Evolutionary conservation across 2,329 filamentous ascomycete species (phyloP).

Genomic region (Penicillium sumatraense): DNA sequence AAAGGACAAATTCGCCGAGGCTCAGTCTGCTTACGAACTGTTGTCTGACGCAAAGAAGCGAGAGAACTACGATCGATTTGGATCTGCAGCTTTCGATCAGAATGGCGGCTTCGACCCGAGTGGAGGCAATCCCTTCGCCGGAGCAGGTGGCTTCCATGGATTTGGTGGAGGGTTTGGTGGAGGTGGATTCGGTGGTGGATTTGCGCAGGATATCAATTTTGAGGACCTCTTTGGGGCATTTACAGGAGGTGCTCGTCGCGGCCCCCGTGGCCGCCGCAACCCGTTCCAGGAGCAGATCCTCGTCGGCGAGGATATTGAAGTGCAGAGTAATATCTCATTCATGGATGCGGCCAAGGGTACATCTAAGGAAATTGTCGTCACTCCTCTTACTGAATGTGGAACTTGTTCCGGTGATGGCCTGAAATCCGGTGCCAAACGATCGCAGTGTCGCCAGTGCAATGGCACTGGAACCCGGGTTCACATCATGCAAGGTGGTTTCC

Average conservation of each 20-base stretch:
- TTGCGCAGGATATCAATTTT: constrained; percentile 86
- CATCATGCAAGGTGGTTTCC: constrained; percentile 89
- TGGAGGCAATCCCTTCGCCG: constrained; percentile 59
- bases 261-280: constrained; percentile 60
- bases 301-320: constrained; percentile 95
- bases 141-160: constrained; percentile 65
- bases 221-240: constrained; percentile 95
- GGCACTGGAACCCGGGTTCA: constrained; percentile 87
- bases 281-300: constrained; percentile 81
- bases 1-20: constrained; percentile 92
- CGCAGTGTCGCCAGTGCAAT: constrained; percentile 77
- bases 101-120: constrained; percentile 78
- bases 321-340: constrained; percentile 90
- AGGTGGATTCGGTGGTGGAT: constrained; percentile 60
- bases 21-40: constrained; percentile 91
- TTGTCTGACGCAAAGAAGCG: constrained; percentile 92
- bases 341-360: constrained; percentile 94
- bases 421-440: constrained; percentile 76
- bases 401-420: constrained; percentile 84
- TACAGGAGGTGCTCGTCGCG: constrained; percentile 62
- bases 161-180: constrained; percentile 60
- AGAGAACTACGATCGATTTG: constrained; percentile 89
- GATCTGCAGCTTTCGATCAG: constrained; percentile 73
- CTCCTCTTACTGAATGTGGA: constrained; percentile 77
- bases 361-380: constrained; percentile 84